Evolutionary conservation across 2,329 filamentous ascomycete species (phyloP), one percentile per base, ranked within the genome.

Genomic region (Hymenoscyphus repandus): DNA sequence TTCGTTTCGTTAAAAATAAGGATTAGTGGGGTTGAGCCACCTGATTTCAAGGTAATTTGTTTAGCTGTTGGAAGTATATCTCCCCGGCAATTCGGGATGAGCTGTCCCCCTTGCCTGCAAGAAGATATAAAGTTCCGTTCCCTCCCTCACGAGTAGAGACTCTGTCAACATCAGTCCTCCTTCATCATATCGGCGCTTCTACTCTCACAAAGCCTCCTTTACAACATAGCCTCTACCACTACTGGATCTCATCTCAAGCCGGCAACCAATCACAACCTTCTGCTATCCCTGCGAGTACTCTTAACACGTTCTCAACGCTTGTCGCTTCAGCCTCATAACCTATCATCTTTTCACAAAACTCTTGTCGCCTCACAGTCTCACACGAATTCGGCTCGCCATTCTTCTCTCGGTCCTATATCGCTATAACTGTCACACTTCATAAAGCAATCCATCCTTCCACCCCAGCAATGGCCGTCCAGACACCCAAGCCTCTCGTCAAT

Each of bases 401-500:
- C n/a, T 11, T 15, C 22, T 33, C 41, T 6, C 12, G 3, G n/a
- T 12, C 7, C n/a, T n/a, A 17, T 18, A 20, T 3, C 13, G 27
- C 45, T 20, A 43, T 17, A 15, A 42, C 36, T 12, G 27, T 45
- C 30, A 10, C 15, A 13, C 41, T 31, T 18, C 32, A 22, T 11
- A 40, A 17, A 18, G 2, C n/a, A 39, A 11, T 20, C 31, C 13
- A 27, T 38, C 34, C 12, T 27, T 30, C 38, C 30, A 13, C 13
- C 12, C 13, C 20, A 30, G 40, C 34, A 45, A 76, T 76, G 74
- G 67, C 68, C 60, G 62, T 69, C 66, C 68, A 70, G 59, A 71
- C 72, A 49, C 63, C 66, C 56, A 64, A 71, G 54, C 69, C 69
- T 50, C 72, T 75, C 50, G 70, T 76, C 67, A 69, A 74, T 66